Evolutionary conservation across 768 basidiomycete genomes (phyloP).

Genomic region (Russula brevipes): DNA sequence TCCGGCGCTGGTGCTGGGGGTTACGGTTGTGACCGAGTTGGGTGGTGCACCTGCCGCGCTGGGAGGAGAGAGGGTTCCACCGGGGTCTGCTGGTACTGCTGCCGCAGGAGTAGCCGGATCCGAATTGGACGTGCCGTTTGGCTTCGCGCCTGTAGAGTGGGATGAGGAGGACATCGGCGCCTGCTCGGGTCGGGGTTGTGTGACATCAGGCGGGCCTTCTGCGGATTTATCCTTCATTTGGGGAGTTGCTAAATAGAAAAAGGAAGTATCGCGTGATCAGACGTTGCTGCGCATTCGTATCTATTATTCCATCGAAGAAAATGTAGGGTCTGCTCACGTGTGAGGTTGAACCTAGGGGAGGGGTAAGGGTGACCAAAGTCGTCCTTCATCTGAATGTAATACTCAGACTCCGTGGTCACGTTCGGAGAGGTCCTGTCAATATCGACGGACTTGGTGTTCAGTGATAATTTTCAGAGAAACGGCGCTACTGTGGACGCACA

Average conservation of each 20-base stretch:
- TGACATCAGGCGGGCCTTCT: background rate
- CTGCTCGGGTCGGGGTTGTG: constrained; percentile 8
- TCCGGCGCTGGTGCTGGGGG: background rate
- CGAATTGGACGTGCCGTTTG: background rate
- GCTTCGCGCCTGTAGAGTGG: background rate
- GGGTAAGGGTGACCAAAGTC: constrained; percentile 27
- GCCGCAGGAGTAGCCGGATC: background rate
- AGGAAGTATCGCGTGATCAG: background rate
- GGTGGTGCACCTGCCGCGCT: constrained; percentile 5
- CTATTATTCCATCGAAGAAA: background rate
- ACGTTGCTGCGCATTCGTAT: background rate
- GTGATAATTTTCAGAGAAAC: background rate
- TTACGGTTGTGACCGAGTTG: background rate
- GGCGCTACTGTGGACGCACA: constrained; percentile 18
- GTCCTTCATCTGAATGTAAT: constrained; percentile 32
- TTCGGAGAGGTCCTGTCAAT: constrained; percentile 28
- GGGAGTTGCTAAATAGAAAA: background rate
- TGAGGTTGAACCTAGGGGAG: constrained; percentile 32
- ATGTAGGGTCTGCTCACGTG: constrained; percentile 25
- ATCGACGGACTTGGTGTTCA: background rate
- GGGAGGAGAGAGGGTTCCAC: constrained; percentile 2
- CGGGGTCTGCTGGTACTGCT: background rate
- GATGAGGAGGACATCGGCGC: constrained; percentile 6
- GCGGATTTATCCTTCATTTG: constrained; percentile 8
- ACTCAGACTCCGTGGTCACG: constrained; percentile 26